A percentile compares a stretch with the other conserved stretches of the same genome.
Evolutionary conservation across 305 asterid genomes (phyloP).

Genomic region (Lippia alba): DNA sequence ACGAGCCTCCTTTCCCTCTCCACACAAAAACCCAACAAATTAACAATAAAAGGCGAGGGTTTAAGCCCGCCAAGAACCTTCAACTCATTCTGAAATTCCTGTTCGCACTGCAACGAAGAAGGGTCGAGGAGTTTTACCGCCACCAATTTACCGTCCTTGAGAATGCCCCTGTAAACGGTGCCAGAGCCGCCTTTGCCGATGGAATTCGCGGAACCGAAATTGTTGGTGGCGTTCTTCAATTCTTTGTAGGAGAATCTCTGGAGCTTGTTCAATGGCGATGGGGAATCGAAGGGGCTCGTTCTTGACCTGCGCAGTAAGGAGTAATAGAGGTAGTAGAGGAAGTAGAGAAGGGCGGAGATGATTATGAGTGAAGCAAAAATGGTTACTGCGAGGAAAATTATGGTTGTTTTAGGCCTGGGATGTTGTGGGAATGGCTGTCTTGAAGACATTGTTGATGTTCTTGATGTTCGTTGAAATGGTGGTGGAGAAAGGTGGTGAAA

Average conservation of each 20-base stretch:
- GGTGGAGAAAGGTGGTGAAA: constrained; percentile 25
- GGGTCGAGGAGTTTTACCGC: constrained; percentile 85
- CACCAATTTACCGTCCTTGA: constrained; percentile 75
- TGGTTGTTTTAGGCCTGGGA: constrained; percentile 50
- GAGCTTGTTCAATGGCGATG: constrained; percentile 63
- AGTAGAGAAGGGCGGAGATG: constrained; percentile 67
- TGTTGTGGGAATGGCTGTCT: constrained; percentile 56
- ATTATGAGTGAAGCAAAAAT: constrained; percentile 58
- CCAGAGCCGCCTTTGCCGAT: constrained; percentile 97
- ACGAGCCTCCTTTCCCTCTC: constrained; percentile 64
- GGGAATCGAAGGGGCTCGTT: constrained; percentile 78
- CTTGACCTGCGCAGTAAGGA: constrained; percentile 67
- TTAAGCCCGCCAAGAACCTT: constrained; percentile 76
- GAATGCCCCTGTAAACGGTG: constrained; percentile 73
- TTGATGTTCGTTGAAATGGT: constrained; percentile 26
- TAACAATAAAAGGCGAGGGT: constrained; percentile 60
- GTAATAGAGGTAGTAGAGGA: constrained; percentile 71
- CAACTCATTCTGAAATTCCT: constrained; percentile 88
- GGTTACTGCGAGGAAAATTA: constrained; percentile 54
- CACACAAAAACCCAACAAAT: constrained; percentile 78
- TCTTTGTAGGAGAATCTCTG: constrained; percentile 75
- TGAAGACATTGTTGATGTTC: constrained; percentile 62
- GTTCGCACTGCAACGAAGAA: constrained; percentile 66
- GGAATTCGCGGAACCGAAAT: constrained; percentile 60
- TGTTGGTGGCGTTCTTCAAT: constrained; percentile 73